These are phyloP conservation scores for Phylloporus rhodoxanthus DNA, from an alignment of 768 basidiomycete species.

Conservation along the genomic window DNA sequence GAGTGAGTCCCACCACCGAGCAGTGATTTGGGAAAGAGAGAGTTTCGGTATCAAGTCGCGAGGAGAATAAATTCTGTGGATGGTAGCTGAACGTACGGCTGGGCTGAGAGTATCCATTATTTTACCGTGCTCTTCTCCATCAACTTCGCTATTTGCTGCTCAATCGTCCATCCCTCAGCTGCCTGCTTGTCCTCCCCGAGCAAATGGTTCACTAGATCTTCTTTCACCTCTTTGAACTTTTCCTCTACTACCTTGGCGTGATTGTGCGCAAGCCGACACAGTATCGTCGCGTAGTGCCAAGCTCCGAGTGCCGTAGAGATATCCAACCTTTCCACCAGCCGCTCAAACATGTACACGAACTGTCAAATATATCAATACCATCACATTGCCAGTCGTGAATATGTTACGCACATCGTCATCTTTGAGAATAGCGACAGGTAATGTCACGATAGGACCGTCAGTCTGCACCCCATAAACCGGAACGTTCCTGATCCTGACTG, in stretches of 20 bases:
- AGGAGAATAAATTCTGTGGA: no score
- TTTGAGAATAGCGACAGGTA: slow-evolving; percentile 1
- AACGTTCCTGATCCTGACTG: not conserved
- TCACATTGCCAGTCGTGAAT: no score
- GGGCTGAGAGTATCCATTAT: not conserved
- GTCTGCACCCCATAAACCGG: slow-evolving; percentile 8
- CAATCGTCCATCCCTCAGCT: slow-evolving; percentile 1
- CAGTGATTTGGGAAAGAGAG: no score
- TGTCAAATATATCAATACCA: not conserved
- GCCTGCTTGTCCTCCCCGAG: not conserved
- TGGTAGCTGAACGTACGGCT: no score
- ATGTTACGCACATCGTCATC: not conserved
- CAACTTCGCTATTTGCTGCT: not conserved
- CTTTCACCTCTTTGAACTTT: not conserved
- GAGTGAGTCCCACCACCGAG: no score
- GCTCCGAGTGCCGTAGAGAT: slow-evolving; percentile 5
- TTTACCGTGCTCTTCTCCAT: not conserved
- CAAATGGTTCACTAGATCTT: not conserved
- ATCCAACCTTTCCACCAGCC: slow-evolving; percentile 2
- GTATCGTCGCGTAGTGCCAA: slow-evolving; percentile 8
- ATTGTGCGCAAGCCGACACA: slow-evolving; percentile 5
- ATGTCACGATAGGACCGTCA: not conserved
- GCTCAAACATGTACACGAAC: slow-evolving; percentile 4
- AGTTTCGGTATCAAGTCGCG: no score
- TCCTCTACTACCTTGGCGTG: not conserved